Evolutionary conservation across 2,329 filamentous ascomycete species (phyloP).

Genomic region (Fusarium sambucinum): DNA sequence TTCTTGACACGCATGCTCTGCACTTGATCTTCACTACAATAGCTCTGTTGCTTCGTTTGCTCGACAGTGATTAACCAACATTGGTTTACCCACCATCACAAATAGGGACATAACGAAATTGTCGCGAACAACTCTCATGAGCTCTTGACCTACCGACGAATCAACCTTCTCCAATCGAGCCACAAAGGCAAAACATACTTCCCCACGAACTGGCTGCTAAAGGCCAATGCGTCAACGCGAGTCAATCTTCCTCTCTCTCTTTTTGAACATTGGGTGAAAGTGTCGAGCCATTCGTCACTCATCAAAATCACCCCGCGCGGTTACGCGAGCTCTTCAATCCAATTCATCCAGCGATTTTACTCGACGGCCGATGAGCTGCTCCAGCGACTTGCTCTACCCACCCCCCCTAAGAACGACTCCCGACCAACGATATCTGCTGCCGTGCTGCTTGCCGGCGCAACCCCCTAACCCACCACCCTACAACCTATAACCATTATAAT

Average conservation of each 20-base stretch:
- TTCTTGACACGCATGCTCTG: slow-evolving; percentile 41
- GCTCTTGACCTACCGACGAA: slow-evolving; percentile 47
- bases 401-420: slow-evolving; percentile 31
- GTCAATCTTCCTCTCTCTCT: slow-evolving; percentile 50
- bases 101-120: slow-evolving; percentile 23
- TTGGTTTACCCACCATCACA: slow-evolving; percentile 10
- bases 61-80: slow-evolving; percentile 32
- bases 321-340: slow-evolving; percentile 19
- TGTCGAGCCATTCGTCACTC: slow-evolving; percentile 40
- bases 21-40: slow-evolving; percentile 25
- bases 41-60: slow-evolving; percentile 15
- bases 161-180: slow-evolving; percentile 24
- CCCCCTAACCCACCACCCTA: slow-evolving; percentile 35
- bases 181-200: slow-evolving; percentile 30
- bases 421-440: slow-evolving; percentile 41
- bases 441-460: slow-evolving; percentile 50
- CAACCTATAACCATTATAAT: slow-evolving; percentile 28
- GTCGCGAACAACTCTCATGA: slow-evolving; percentile 46
- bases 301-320: slow-evolving; percentile 29
- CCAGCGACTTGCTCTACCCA: slow-evolving; percentile 31
- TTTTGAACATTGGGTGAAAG: slow-evolving; percentile 51
- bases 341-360: slow-evolving; percentile 17
- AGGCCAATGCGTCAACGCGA: slow-evolving; percentile 58
- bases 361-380: slow-evolving; percentile 46
- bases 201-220: slow-evolving; percentile 40